Evolutionary conservation across 73 alveolate genomes (phyloP), one percentile per base, ranked within the genome.

Genomic region (Paramecium primaurelia): DNA sequence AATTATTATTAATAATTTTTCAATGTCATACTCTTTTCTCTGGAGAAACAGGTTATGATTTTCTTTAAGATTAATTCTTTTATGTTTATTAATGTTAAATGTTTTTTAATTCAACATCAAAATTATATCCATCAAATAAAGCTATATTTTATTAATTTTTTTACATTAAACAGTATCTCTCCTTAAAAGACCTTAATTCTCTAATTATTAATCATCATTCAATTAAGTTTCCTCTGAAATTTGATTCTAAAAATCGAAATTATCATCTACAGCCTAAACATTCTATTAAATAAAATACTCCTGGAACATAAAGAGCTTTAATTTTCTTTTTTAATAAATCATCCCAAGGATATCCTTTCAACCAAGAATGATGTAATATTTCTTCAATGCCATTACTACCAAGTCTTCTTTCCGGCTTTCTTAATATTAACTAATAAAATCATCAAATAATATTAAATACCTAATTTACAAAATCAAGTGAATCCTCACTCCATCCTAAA

Each of bases 391-490:
- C 98, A 68, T 95, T 95, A 22, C 89, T 44, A 16, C 98, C 98
- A 18, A 95, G 92, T 42, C 98, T 49, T 58, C 86, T 92, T 38
- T 71, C 95, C 6, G 98, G 97, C 42, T 92, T 92, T 92, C 96
- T 92, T 40, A 86, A 73, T 37, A 92, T 59, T 69, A 92, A 73
- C 92, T 80, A 92, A 73, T 75, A 25, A 8, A 1, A 64, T 22
- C 26, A n/a, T 54, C 4, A 28, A 64, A 40, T 40, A 11, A 22
- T 1, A 51, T 18, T 6, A 16, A 28, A 16, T 92, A 94, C 97
- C 60, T 88, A 93, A 90, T 97, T 97, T 3, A 96, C 95, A 86
- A 97, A 97, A 89, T 97, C 99, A 22, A 97, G 97, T 8, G 98
- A 95, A 58, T 93, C 96, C 40, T 95, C 64, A 6, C 97, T 87